phyloP scores from a whole-genome alignment of 495 filamentous ascomycete species.

The Hypoxylon lenormandii region DNA sequence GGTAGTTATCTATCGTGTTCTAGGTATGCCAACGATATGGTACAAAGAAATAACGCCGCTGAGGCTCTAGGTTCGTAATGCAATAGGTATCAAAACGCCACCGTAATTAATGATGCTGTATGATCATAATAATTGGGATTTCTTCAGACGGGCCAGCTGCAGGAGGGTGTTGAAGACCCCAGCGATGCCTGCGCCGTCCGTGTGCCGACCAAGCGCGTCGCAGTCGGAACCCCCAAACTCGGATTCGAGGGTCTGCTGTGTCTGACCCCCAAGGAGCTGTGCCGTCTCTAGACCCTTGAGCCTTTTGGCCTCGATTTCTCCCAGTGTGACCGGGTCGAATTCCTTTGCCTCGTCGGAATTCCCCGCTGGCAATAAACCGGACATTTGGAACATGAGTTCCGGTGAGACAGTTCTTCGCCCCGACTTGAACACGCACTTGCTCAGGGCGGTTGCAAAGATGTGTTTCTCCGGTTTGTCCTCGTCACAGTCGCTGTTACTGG shows the following conservation, averaged over 20 bases:
- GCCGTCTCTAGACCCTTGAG: slow-evolving; percentile 66
- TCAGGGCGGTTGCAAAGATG: slow-evolving; percentile 79
- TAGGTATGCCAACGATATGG: slow-evolving; percentile 4
- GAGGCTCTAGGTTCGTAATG: slow-evolving; percentile 9
- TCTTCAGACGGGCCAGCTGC: slow-evolving; percentile 50
- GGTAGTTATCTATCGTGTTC: not conserved
- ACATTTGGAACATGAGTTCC: slow-evolving; percentile 75
- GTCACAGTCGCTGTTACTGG: slow-evolving; percentile 51
- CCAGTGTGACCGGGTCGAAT: slow-evolving; percentile 62
- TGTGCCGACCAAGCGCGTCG: slow-evolving; percentile 54
- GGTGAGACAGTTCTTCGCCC: slow-evolving; percentile 85
- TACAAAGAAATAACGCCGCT: slow-evolving; percentile 26
- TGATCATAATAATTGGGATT: slow-evolving; percentile 51
- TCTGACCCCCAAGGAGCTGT: slow-evolving; percentile 58
- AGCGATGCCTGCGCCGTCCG: slow-evolving; percentile 49
- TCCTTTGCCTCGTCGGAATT: slow-evolving; percentile 22
- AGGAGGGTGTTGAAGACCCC: slow-evolving; percentile 52
- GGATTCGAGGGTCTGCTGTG: slow-evolving; percentile 62
- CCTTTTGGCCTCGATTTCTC: slow-evolving; percentile 69
- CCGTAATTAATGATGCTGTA: slow-evolving; percentile 34
- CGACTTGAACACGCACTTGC: slow-evolving; percentile 91
- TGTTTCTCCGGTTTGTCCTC: slow-evolving; percentile 63
- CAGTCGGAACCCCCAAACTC: slow-evolving; percentile 57
- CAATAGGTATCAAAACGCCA: slow-evolving; percentile 30
- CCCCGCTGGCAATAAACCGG: slow-evolving; percentile 70